A percentile compares a stretch with the other conserved stretches of the same genome.
Evolutionary conservation across 2,329 filamentous ascomycete genomes (phyloP).

Genomic region (Thermoascus crustaceus): DNA sequence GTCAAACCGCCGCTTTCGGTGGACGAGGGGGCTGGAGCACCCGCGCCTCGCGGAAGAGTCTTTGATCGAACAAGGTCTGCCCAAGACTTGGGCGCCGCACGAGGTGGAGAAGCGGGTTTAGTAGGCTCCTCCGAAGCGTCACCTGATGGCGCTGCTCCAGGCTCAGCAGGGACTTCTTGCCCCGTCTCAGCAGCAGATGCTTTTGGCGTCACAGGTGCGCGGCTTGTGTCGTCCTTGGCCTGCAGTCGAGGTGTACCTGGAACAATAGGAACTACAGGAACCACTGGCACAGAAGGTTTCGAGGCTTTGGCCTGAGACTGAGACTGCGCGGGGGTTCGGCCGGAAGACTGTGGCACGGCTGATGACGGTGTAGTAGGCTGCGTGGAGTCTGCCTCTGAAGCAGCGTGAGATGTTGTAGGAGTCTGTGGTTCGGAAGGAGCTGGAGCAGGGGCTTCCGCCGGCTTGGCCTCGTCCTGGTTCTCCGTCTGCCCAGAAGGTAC

Average conservation of each 20-base stretch:
- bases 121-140: slow-evolving; percentile 23
- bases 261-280: slow-evolving; percentile 45
- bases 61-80: slow-evolving; percentile 57
- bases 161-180: slow-evolving; percentile 4
- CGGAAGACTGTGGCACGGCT: slow-evolving; percentile 27
- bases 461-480: slow-evolving; percentile 14
- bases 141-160: not conserved
- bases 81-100: slow-evolving; percentile 57
- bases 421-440: slow-evolving; percentile 44
- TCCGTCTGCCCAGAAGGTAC: slow-evolving; percentile 15
- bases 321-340: slow-evolving; percentile 25
- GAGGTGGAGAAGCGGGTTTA: slow-evolving; percentile 33
- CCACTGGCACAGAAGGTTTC: slow-evolving; percentile 30
- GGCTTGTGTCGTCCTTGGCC: slow-evolving; percentile 26
- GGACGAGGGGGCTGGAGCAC: slow-evolving; percentile 19
- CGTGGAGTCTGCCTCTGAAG: slow-evolving; percentile 49
- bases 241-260: slow-evolving; percentile 27
- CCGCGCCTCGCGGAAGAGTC: slow-evolving; percentile 23
- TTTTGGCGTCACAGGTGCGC: slow-evolving; percentile 29
- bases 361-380: slow-evolving; percentile 51
- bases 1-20: slow-evolving; percentile 32
- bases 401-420: slow-evolving; percentile 50
- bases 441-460: slow-evolving; percentile 11
- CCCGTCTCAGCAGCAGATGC: slow-evolving; percentile 10
- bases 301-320: slow-evolving; percentile 24